A percentile compares a stretch with the other conserved stretches of the same genome.
These are phyloP conservation scores for Hordeum pubiflorum DNA, from an alignment of 202 grass and related monocot species.

Conservation along the genomic window DNA sequence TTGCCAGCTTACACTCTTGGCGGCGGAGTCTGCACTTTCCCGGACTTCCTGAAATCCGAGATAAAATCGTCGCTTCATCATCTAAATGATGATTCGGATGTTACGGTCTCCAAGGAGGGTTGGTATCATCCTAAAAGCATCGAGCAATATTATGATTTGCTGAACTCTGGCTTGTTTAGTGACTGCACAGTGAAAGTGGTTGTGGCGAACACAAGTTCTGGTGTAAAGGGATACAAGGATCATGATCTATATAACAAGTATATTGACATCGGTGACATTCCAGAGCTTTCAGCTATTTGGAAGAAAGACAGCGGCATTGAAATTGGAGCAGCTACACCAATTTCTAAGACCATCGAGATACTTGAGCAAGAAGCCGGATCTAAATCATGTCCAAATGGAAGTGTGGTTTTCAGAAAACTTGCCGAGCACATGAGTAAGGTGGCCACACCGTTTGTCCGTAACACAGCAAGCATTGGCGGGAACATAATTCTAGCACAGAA, in stretches of 20 bases:
- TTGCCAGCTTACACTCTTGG: slow-evolving; percentile 43
- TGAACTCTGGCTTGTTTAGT: slow-evolving; percentile 36
- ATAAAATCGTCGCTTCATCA: slow-evolving; percentile 33
- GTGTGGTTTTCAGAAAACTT: slow-evolving; percentile 58
- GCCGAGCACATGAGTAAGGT: slow-evolving; percentile 74
- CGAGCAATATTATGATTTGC: slow-evolving; percentile 44
- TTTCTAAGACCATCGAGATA: slow-evolving; percentile 47
- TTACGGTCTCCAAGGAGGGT: background rate
- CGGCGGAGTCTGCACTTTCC: slow-evolving; percentile 51
- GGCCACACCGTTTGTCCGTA: slow-evolving; percentile 63
- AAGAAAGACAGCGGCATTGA: slow-evolving; percentile 31
- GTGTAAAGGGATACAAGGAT: slow-evolving; percentile 63
- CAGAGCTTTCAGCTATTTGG: slow-evolving; percentile 43
- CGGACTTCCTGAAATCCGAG: slow-evolving; percentile 66
- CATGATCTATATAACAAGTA: slow-evolving; percentile 48
- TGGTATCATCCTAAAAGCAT: slow-evolving; percentile 65
- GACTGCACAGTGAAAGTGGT: slow-evolving; percentile 50
- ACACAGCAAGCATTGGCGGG: slow-evolving; percentile 72
- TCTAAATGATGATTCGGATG: background rate
- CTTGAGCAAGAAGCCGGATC: slow-evolving; percentile 31
- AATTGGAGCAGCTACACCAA: slow-evolving; percentile 53
- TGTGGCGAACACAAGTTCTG: slow-evolving; percentile 59
- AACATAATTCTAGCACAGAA: slow-evolving; percentile 81
- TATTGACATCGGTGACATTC: slow-evolving; percentile 64
- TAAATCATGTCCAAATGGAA: background rate